Evolutionary conservation across 306 rosid genomes (phyloP).

Genomic region (Vachellia pachyceras): DNA sequence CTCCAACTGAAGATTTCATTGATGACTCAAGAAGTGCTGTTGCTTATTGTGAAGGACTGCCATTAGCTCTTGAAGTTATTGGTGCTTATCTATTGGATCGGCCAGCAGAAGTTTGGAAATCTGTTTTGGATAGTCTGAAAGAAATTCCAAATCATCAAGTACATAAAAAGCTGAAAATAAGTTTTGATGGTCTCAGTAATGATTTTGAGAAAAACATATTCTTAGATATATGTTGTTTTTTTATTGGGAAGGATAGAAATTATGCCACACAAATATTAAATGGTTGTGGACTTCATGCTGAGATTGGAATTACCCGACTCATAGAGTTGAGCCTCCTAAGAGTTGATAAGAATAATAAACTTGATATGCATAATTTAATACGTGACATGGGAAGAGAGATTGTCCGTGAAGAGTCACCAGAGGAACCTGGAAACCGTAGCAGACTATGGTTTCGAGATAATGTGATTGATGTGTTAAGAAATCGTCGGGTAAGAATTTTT

Average conservation of each 20-base stretch:
- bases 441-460: not conserved
- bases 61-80: not conserved
- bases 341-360: not conserved
- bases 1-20: not conserved
- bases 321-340: conserved; percentile 2
- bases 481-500: not conserved
- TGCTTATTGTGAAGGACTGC: not conserved
- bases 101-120: not conserved
- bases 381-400: conserved; percentile 3
- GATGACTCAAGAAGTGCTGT: not conserved
- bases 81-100: not conserved
- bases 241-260: not conserved
- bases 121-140: not conserved
- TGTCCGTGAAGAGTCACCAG: not conserved
- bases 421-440: not conserved
- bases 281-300: not conserved
- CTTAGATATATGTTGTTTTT: conserved; percentile 1
- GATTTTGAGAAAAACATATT: not conserved
- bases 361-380: not conserved
- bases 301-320: not conserved
- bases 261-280: conserved; percentile 1
- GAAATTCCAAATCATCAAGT: not conserved
- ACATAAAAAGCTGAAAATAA: not conserved
- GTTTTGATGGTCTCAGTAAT: not conserved
- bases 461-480: not conserved